These are phyloP conservation scores for Psidium friedrichsthalianum DNA, from an alignment of 345 rosid species.

Conservation along the genomic window DNA sequence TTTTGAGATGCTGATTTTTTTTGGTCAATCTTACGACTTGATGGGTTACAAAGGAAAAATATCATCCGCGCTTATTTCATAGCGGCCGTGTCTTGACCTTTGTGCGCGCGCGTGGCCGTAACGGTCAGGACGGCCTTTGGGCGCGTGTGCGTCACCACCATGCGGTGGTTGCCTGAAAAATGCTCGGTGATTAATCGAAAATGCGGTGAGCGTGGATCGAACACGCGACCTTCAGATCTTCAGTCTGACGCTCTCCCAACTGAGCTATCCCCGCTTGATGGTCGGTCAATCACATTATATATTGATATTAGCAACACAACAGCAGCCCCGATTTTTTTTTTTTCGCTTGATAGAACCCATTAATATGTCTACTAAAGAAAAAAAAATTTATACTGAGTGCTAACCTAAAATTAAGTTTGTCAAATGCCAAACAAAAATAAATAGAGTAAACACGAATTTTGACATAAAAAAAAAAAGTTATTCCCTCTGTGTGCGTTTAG, in stretches of 20 bases:
- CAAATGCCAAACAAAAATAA: neutral
- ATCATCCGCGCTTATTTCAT: neutral
- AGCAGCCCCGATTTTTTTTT: neutral
- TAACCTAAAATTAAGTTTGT: neutral
- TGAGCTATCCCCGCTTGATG: constrained; percentile 60
- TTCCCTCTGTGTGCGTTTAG: neutral
- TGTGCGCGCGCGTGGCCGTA: too few species aligned
- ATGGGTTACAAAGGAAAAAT: neutral
- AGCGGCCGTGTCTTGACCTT: too few species aligned
- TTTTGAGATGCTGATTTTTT: neutral
- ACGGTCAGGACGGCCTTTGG: neutral
- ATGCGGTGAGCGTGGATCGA: constrained; percentile 61
- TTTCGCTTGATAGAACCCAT: neutral
- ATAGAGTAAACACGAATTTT: neutral
- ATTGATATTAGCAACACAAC: too few species aligned
- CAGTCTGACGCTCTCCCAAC: constrained; percentile 99
- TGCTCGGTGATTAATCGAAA: neutral
- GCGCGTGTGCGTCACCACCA: fast-evolving
- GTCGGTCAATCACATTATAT: fast-evolving
- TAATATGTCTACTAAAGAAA: neutral
- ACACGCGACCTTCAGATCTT: constrained; percentile 98
- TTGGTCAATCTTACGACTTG: neutral
- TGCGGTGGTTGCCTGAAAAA: neutral
- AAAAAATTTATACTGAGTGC: neutral
- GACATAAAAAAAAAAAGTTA: neutral